These are phyloP conservation scores for Sinapis alba DNA, from an alignment of 441 rosid species.

Conservation along the genomic window DNA sequence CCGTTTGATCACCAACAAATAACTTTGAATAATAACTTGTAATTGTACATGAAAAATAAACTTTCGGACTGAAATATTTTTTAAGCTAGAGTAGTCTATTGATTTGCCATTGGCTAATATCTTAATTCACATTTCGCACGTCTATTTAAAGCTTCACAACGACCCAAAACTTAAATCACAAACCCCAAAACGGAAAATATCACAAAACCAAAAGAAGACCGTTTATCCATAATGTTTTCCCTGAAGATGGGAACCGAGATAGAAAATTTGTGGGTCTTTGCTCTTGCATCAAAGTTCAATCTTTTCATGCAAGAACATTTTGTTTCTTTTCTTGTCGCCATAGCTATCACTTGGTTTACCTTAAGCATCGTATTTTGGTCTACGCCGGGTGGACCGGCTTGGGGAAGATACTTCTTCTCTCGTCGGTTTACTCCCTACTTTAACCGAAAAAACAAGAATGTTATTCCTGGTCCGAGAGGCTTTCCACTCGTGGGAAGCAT, in stretches of 20 bases:
- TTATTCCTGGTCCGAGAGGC: conserved; percentile 83
- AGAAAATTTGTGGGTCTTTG: conserved; percentile 65
- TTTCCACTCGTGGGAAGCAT: conserved; percentile 74
- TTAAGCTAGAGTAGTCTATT: background rate
- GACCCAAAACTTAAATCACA: conserved; percentile 29
- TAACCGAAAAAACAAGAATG: conserved; percentile 26
- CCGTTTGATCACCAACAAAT: conserved; percentile 25
- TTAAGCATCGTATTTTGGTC: conserved; percentile 61
- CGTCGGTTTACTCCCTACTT: background rate
- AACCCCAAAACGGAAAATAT: conserved; percentile 15
- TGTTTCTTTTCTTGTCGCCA: conserved; percentile 47
- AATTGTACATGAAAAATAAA: background rate
- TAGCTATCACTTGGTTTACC: conserved; percentile 47
- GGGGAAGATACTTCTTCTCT: conserved; percentile 62
- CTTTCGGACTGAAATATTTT: background rate
- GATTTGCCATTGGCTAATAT: conserved; percentile 26
- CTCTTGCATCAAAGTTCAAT: conserved; percentile 61
- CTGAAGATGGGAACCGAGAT: conserved; percentile 49
- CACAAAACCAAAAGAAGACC: background rate
- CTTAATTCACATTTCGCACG: conserved; percentile 1
- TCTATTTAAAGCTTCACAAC: conserved; percentile 31
- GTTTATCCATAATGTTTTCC: conserved; percentile 21
- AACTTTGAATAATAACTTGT: background rate
- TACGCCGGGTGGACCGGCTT: conserved; percentile 90
- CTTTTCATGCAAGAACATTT: conserved; percentile 40